These are phyloP conservation scores for Fusarium algeriense DNA, from an alignment of 2,329 filamentous ascomycete species.

Conservation along the genomic window DNA sequence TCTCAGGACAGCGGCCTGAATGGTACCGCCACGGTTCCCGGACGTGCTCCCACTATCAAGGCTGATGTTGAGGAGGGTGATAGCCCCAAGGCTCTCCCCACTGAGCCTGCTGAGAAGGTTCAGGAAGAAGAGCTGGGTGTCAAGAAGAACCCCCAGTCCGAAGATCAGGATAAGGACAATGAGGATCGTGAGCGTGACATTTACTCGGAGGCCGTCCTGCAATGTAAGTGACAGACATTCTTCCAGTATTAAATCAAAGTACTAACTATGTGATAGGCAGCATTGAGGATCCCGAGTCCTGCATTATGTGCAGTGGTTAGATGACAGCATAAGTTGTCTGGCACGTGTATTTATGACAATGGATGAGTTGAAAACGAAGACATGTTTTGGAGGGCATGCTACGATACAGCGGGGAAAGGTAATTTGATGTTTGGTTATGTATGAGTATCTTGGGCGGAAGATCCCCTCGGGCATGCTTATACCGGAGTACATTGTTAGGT, in stretches of 20 bases:
- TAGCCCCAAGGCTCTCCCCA: slow-evolving; percentile 81
- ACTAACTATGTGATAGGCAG: slow-evolving; percentile 71
- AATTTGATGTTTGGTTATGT: slow-evolving; percentile 40
- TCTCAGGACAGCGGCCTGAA: slow-evolving; percentile 60
- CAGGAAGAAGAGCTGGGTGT: slow-evolving; percentile 72
- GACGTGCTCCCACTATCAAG: slow-evolving; percentile 77
- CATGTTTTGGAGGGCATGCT: slow-evolving; percentile 43
- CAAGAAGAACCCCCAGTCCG: slow-evolving; percentile 71
- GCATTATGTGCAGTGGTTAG: slow-evolving; percentile 97
- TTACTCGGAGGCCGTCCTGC: slow-evolving; percentile 90
- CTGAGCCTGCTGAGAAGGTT: slow-evolving; percentile 73
- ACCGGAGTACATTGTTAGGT: slow-evolving; percentile 39
- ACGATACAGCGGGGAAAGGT: slow-evolving; percentile 39
- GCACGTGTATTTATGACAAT: slow-evolving; percentile 48
- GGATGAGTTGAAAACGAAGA: slow-evolving; percentile 50
- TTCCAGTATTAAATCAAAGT: not conserved
- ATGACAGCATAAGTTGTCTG: slow-evolving; percentile 13
- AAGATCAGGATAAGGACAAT: slow-evolving; percentile 79
- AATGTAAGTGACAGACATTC: slow-evolving; percentile 71
- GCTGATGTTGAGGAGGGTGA: slow-evolving; percentile 82
- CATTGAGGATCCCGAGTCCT: slow-evolving; percentile 96
- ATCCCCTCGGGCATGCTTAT: slow-evolving; percentile 28
- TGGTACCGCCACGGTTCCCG: slow-evolving; percentile 75
- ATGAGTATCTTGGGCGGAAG: slow-evolving; percentile 30
- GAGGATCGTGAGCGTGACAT: slow-evolving; percentile 89